These are phyloP conservation scores for Hylodesmum podocarpum DNA, from an alignment of 306 rosid species.

Conservation along the genomic window DNA sequence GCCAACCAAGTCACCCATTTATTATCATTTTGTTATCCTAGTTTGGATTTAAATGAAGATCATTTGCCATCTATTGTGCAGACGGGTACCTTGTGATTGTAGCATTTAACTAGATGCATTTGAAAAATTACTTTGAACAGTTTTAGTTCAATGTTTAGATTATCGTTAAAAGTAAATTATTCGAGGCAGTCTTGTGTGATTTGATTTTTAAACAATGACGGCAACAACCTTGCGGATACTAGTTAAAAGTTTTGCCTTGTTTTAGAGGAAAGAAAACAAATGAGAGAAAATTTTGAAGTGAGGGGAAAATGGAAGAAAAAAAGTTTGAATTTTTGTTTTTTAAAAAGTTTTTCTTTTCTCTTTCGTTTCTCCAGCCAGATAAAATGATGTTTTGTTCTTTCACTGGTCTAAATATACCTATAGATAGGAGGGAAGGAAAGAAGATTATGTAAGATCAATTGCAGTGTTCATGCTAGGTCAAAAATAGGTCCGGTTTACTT, in stretches of 20 bases:
- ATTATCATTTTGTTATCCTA: background rate
- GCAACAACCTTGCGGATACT: too few relatives aligned
- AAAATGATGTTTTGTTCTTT: too few relatives aligned
- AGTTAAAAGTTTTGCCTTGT: background rate
- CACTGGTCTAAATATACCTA: background rate
- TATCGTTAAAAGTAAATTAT: background rate
- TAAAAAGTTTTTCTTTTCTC: too few relatives aligned
- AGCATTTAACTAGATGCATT: background rate
- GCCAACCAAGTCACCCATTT: background rate
- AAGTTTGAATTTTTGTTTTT: too few relatives aligned
- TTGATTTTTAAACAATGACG: background rate
- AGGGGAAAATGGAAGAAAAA: too few relatives aligned
- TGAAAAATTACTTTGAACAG: background rate
- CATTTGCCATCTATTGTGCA: background rate
- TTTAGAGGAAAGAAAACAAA: background rate
- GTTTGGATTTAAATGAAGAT: background rate
- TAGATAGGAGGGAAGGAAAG: background rate
- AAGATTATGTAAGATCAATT: background rate
- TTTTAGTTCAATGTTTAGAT: background rate
- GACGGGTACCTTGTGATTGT: background rate
- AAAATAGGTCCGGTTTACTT: too few relatives aligned
- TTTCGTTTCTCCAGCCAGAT: too few relatives aligned
- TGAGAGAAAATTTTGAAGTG: background rate
- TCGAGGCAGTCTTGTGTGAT: background rate
- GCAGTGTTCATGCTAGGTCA: too few relatives aligned